phyloP scores from a whole-genome alignment of 805 yeast genomes.

The Suhomyces kilbournensis region DNA sequence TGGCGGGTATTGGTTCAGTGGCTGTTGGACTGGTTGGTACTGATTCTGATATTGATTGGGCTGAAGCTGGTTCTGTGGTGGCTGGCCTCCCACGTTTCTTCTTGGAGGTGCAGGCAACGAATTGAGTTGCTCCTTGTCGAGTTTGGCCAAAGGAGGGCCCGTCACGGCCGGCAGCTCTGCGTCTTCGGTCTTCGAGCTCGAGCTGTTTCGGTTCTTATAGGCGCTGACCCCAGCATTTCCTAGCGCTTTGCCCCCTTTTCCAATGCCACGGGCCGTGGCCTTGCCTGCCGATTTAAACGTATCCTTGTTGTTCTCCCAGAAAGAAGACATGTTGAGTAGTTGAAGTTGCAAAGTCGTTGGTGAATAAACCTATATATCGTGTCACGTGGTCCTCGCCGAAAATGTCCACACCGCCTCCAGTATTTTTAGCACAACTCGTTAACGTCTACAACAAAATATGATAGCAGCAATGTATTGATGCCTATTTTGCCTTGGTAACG shows the following conservation, averaged over 20 bases:
- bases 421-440: too few species aligned
- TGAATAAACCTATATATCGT: background rate
- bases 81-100: background rate
- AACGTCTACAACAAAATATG: too few species aligned
- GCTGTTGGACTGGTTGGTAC: background rate
- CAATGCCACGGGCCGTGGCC: constrained; percentile 50
- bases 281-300: constrained; percentile 48
- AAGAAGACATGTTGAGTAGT: constrained; percentile 28
- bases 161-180: background rate
- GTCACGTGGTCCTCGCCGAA: background rate
- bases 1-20: background rate
- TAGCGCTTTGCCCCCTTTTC: constrained; percentile 47
- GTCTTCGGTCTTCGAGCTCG: background rate
- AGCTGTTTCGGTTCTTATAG: constrained; percentile 37
- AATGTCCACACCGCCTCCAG: too few species aligned
- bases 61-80: background rate
- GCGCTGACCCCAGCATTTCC: constrained; percentile 51
- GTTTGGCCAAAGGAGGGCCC: constrained; percentile 12
- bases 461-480: too few species aligned
- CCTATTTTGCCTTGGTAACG: too few species aligned
- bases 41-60: background rate
- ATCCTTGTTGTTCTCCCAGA: constrained; percentile 54
- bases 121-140: constrained; percentile 25
- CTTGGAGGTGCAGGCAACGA: constrained; percentile 46
- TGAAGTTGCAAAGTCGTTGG: background rate